A percentile compares a stretch with the other conserved stretches of the same genome.
Conservation (phyloP, 2,329 filamentous ascomycete genomes). For the Aspergillus eucalypticola region DNA sequence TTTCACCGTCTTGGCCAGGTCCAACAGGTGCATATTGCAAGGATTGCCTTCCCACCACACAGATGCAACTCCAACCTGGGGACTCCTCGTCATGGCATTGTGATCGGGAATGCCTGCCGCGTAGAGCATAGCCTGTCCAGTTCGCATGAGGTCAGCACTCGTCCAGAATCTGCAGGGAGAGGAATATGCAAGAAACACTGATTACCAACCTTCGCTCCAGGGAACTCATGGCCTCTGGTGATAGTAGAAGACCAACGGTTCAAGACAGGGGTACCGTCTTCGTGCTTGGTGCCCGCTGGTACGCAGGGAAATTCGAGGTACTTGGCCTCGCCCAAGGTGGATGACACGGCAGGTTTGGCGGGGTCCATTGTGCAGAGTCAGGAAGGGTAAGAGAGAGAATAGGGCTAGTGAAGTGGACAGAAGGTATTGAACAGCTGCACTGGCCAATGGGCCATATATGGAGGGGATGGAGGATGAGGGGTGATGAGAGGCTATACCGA, state of each 20-base stretch:
- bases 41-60: conserved; percentile 99
- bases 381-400: not conserved
- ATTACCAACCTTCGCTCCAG: conserved; percentile 72
- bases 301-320: conserved; percentile 61
- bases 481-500: conserved; percentile 14
- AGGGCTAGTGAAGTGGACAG: not conserved
- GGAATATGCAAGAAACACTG: not conserved
- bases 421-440: not conserved
- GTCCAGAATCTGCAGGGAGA: not conserved
- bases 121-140: conserved; percentile 81
- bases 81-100: conserved; percentile 83
- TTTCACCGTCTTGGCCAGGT: conserved; percentile 86
- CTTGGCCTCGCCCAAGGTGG: conserved; percentile 46
- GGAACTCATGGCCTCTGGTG: conserved; percentile 84
- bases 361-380: conserved; percentile 24
- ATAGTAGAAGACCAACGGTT: conserved; percentile 85
- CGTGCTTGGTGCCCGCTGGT: conserved; percentile 51
- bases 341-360: conserved; percentile 22
- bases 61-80: conserved; percentile 86
- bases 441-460: conserved; percentile 19
- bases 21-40: conserved; percentile 79
- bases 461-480: conserved; percentile 20
- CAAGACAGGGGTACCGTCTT: conserved; percentile 64
- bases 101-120: conserved; percentile 82
- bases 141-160: conserved; percentile 7